Evolutionary conservation across 176 grass and related monocot species (phyloP).

Genomic region (Panicum miliaceum): DNA sequence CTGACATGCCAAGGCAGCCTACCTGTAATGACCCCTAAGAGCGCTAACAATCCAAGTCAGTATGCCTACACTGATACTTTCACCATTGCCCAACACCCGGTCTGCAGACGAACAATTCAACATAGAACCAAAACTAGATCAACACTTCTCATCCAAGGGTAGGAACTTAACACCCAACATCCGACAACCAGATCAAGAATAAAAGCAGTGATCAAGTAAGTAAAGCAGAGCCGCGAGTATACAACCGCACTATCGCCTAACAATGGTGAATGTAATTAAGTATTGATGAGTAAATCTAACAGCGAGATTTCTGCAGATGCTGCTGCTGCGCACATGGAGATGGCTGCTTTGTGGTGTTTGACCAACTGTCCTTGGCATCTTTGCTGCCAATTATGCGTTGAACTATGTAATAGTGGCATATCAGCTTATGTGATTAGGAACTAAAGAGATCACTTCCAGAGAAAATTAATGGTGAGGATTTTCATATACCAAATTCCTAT

Average conservation of each 20-base stretch:
- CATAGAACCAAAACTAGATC: background rate
- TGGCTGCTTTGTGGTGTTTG: constrained; percentile 26
- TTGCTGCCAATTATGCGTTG: background rate
- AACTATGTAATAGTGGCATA: background rate
- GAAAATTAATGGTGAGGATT: background rate
- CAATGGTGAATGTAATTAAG: background rate
- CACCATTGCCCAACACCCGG: background rate
- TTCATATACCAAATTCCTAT: too few relatives aligned
- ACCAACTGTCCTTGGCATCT: constrained; percentile 26
- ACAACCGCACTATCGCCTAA: constrained; percentile 1
- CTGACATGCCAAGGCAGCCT: background rate
- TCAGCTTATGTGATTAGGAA: background rate
- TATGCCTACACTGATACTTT: background rate
- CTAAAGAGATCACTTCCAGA: background rate
- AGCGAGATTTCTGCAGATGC: constrained; percentile 15
- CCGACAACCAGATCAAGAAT: constrained; percentile 33
- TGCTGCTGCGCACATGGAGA: constrained; percentile 36
- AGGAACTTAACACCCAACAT: constrained; percentile 12
- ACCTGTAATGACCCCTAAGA: constrained; percentile 18
- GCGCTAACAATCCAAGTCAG: background rate
- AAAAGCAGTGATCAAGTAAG: constrained; percentile 30
- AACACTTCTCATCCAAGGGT: background rate
- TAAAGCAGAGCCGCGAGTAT: background rate
- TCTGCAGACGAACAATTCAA: background rate
- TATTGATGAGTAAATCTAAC: constrained; percentile 29